These are phyloP conservation scores for Colletotrichum tanaceti DNA, from an alignment of 2,329 filamentous ascomycete species.

Conservation along the genomic window DNA sequence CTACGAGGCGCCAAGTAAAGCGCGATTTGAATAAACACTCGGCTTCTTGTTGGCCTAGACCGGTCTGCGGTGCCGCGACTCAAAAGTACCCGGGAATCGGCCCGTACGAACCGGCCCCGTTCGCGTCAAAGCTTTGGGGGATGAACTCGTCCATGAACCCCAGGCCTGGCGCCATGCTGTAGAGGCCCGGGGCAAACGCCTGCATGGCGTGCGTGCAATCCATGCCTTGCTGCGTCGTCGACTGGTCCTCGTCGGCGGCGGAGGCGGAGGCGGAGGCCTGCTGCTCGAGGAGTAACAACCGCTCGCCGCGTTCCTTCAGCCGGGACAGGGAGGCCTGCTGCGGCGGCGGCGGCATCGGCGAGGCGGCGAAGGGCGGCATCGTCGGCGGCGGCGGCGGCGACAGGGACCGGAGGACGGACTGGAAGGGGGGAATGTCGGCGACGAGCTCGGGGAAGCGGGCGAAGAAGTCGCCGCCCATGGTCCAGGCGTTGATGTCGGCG, in stretches of 20 bases:
- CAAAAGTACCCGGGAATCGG: constrained; percentile 20
- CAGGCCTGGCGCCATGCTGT: constrained; percentile 20
- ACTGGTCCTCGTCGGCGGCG: neutral
- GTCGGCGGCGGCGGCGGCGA: neutral
- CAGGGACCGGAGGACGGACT: constrained; percentile 21
- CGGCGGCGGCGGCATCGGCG: constrained; percentile 15
- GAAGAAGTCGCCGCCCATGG: constrained; percentile 47
- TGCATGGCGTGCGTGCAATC: constrained; percentile 31
- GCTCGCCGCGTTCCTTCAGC: constrained; percentile 21
- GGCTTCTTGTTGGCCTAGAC: too few species aligned
- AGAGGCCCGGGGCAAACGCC: constrained; percentile 13
- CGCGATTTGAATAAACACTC: too few species aligned
- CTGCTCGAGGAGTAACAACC: neutral
- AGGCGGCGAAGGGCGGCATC: neutral
- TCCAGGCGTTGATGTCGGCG: constrained; percentile 47
- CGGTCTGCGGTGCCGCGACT: neutral
- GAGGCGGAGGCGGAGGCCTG: neutral
- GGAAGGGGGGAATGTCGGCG: constrained; percentile 47
- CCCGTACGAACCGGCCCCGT: constrained; percentile 1
- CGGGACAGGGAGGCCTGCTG: constrained; percentile 29
- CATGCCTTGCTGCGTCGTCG: neutral
- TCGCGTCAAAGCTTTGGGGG: constrained; percentile 3
- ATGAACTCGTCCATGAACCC: constrained; percentile 30
- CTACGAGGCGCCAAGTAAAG: neutral
- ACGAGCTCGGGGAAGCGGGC: constrained; percentile 45